Base-by-base conservation (phyloP, 495 filamentous ascomycete species). In the Trichoderma orchidacearum region DNA sequence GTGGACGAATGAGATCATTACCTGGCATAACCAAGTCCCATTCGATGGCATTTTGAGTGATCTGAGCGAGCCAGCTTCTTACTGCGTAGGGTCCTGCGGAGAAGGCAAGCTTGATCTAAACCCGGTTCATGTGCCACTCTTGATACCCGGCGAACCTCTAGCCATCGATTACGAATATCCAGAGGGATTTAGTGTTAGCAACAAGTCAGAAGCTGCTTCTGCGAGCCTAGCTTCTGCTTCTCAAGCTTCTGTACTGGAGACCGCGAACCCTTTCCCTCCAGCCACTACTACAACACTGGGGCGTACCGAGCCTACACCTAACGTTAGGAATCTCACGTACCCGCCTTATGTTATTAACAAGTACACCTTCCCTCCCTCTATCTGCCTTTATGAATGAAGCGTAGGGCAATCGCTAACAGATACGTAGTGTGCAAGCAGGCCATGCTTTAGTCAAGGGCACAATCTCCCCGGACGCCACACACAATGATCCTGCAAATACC, bases 21-120 rank as follows among this genome's bases (percentile, higher is more conserved):
- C n/a, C n/a, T n/a, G n/a, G n/a, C n/a, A n/a, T n/a, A n/a, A n/a
- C n/a, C n/a, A n/a, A n/a, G n/a, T n/a, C n/a, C n/a, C n/a, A n/a
- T 90, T 91, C 58, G 90, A 95, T 65, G 90, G 85, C 5, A 79
- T 93, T 35, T 95, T 89, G 90, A 93, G 93, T 51, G 87, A 91
- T 59, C 90, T 90, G 86, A 88, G 84, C 38, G 87, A 91, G 64
- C 82, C 83, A 2, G 82, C 86, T 17, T 90, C 85, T 0, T 92
- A 92, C 77, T 93, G 89, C 59, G n/a, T n/a, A n/a, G n/a, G n/a
- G n/a, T n/a, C n/a, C n/a, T n/a, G n/a, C n/a, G n/a, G n/a, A n/a
- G n/a, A n/a, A n/a, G n/a, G n/a, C n/a, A n/a, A n/a, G n/a, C 79
- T 86, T 12, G 89, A 89, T 5, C 63, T 87, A 56, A 88, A 90